These are phyloP conservation scores for Pyrus bretschneideri DNA, from an alignment of 306 rosid species.

Conservation along the genomic window DNA sequence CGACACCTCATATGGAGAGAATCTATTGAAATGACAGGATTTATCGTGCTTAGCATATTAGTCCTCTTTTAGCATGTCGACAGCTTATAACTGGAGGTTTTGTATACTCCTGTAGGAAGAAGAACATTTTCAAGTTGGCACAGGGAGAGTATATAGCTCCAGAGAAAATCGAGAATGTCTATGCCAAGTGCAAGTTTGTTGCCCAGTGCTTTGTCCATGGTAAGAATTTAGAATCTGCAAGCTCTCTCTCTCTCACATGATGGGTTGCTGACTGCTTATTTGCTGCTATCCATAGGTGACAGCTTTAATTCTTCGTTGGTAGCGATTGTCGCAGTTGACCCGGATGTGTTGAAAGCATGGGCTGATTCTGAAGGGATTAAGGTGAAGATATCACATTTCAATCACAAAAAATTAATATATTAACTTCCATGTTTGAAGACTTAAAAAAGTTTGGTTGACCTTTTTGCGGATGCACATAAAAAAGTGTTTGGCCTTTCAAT, in stretches of 20 bases:
- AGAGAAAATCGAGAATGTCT: conserved; percentile 93
- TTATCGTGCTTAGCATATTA: background rate
- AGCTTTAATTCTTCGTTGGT: conserved; percentile 86
- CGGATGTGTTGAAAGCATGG: conserved; percentile 71
- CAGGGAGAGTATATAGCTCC: conserved; percentile 99
- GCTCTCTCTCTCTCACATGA: background rate
- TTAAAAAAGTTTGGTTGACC: background rate
- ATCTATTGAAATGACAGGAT: background rate
- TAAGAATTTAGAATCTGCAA: conserved; percentile 35
- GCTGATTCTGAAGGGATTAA: conserved; percentile 70
- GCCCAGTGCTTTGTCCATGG: conserved; percentile 90
- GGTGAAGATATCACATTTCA: conserved; percentile 32
- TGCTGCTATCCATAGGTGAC: conserved; percentile 53
- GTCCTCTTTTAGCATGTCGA: background rate
- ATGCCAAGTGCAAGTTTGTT: conserved; percentile 78
- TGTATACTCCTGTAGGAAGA: conserved; percentile 54
- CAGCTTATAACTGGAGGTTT: conserved; percentile 10
- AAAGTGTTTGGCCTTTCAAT: background rate
- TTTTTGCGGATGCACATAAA: background rate
- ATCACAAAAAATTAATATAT: background rate
- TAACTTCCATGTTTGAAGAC: background rate
- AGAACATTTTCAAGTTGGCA: conserved; percentile 98
- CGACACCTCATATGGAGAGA: background rate
- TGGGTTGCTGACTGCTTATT: conserved; percentile 25
- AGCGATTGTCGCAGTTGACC: conserved; percentile 76